phyloP scores from a whole-genome alignment of 192 early-diverging fungal genomes.

The Geosiphon pyriformis region DNA sequence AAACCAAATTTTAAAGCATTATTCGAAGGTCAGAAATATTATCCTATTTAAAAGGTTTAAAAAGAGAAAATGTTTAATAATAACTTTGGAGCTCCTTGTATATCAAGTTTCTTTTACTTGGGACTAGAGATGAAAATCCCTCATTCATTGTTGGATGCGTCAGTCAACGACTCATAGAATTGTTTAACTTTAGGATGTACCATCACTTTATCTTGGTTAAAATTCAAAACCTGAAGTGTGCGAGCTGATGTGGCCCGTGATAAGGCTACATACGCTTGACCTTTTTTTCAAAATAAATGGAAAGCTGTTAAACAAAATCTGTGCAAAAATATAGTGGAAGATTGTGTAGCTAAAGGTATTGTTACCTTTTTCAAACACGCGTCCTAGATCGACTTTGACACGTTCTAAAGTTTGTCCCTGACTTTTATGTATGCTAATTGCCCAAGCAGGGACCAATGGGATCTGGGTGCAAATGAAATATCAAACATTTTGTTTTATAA shows the following conservation, averaged over 20 bases:
- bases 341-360: neutral
- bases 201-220: conserved; percentile 60
- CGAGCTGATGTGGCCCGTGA: conserved; percentile 70
- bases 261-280: conserved; percentile 82
- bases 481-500: neutral
- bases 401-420: conserved; percentile 83
- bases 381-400: conserved; percentile 66
- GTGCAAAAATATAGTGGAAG: neutral
- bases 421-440: conserved; percentile 81
- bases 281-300: conserved; percentile 6
- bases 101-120: no score
- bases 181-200: conserved; percentile 63
- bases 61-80: no score
- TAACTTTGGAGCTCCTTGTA: no score
- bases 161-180: conserved; percentile 49
- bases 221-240: conserved; percentile 65
- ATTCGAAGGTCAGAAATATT: no score
- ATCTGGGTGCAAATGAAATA: conserved; percentile 40
- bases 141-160: no score
- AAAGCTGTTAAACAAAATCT: neutral
- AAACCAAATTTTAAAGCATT: no score
- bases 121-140: no score
- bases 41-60: no score
- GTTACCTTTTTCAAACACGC: conserved; percentile 75
- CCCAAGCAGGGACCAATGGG: conserved; percentile 81